Conservation (phyloP, 2,329 filamentous ascomycete genomes). For the Sporothrix schenckii region DNA sequence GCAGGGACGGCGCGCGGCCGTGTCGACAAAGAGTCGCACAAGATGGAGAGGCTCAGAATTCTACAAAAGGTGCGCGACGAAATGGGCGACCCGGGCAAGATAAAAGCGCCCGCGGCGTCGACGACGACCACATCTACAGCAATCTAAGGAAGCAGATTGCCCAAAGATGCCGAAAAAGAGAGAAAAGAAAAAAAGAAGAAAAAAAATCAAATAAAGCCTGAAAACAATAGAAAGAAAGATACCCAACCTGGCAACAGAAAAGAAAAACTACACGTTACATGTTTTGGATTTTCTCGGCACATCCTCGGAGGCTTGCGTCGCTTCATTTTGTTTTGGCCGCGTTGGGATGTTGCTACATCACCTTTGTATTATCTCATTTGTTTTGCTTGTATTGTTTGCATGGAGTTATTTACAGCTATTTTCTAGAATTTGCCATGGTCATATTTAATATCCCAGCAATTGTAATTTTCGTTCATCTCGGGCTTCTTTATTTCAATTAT, state of each 20-base stretch:
- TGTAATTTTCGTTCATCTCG: neutral
- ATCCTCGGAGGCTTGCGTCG: no score
- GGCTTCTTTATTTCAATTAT: neutral
- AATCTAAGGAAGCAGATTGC: neutral
- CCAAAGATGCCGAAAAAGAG: no score
- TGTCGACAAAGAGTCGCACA: neutral
- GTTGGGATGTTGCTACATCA: neutral
- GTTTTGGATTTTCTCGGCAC: neutral
- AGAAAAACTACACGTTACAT: neutral
- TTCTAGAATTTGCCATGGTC: neutral
- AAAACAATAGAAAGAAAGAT: neutral
- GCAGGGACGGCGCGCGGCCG: neutral
- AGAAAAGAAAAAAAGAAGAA: neutral
- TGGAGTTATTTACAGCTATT: neutral
- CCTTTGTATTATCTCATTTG: neutral
- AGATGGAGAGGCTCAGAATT: conserved; percentile 14
- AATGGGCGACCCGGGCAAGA: conserved; percentile 1
- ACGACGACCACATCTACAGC: neutral
- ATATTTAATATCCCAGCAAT: neutral
- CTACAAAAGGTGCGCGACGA: conserved; percentile 1
- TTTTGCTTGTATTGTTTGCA: neutral
- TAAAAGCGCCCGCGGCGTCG: neutral
- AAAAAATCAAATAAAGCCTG: neutral
- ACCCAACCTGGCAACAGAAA: conserved; percentile 6
- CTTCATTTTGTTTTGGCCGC: neutral